A percentile compares a stretch with the other conserved stretches of the same genome.
These are phyloP conservation scores for Parastagonospora nodorum DNA, from an alignment of 2,329 filamentous ascomycete species.

Conservation along the genomic window DNA sequence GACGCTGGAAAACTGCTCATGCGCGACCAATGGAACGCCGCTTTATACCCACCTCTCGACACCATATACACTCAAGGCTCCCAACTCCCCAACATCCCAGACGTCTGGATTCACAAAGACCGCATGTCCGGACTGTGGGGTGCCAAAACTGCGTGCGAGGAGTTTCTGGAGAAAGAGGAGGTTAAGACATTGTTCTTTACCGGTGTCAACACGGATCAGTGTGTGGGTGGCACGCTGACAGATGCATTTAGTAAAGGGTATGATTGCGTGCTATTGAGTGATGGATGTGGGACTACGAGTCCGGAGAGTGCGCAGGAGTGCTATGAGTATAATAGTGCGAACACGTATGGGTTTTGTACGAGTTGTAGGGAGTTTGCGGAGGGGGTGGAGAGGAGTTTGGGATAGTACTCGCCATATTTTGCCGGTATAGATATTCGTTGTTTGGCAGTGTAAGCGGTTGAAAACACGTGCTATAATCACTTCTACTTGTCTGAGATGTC, in stretches of 20 bases:
- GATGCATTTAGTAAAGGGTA: constrained; percentile 51
- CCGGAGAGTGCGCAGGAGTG: constrained; percentile 46
- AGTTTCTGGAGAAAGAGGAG: constrained; percentile 45
- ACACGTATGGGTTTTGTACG: constrained; percentile 49
- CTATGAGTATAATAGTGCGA: constrained; percentile 48
- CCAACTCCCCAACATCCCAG: constrained; percentile 13
- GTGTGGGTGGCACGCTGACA: constrained; percentile 48
- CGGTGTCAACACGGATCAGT: constrained; percentile 52
- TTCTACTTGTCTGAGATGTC: no score
- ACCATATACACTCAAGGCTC: constrained; percentile 32
- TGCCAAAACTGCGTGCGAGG: constrained; percentile 38
- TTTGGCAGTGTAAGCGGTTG: no score
- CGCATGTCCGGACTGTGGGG: constrained; percentile 51
- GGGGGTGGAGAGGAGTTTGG: constrained; percentile 16
- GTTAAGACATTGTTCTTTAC: constrained; percentile 49
- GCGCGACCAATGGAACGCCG: constrained; percentile 49
- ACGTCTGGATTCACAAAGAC: constrained; percentile 48
- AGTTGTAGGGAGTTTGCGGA: constrained; percentile 41
- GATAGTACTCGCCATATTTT: no score
- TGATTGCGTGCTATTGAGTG: constrained; percentile 49
- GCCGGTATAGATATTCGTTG: no score
- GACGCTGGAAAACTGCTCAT: constrained; percentile 46
- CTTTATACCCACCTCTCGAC: constrained; percentile 47
- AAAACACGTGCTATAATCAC: no score
- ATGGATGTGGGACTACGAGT: constrained; percentile 50